These are phyloP conservation scores for Claviceps fusiformis DNA, from an alignment of 2,329 filamentous ascomycete species.

Conservation along the genomic window DNA sequence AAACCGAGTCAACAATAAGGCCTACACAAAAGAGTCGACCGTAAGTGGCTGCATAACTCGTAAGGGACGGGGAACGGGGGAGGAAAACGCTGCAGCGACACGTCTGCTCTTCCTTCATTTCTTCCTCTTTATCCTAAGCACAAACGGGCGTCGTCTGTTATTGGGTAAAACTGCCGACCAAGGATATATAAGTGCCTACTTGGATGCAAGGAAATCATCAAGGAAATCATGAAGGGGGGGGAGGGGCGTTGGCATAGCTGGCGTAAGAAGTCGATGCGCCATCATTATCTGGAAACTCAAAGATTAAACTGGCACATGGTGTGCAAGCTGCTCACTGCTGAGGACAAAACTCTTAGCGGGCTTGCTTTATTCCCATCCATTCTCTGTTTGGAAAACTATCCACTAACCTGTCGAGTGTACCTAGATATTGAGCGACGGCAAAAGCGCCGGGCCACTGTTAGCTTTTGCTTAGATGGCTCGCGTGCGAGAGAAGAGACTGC, in stretches of 20 bases:
- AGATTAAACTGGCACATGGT: not conserved
- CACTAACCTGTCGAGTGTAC: constrained; percentile 28
- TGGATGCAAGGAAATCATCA: not conserved
- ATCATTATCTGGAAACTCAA: not conserved
- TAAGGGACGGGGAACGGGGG: not conserved
- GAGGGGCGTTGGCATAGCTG: not conserved
- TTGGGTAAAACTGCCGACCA: not conserved
- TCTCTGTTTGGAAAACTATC: constrained; percentile 8
- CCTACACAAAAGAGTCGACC: not conserved
- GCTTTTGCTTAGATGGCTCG: constrained; percentile 57
- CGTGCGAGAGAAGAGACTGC: constrained; percentile 82
- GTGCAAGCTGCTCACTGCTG: constrained; percentile 2
- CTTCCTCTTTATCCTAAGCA: not conserved
- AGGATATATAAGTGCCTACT: not conserved
- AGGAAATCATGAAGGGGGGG: not conserved
- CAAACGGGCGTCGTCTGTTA: not conserved
- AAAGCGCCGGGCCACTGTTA: constrained; percentile 33
- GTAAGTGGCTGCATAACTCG: constrained; percentile 2
- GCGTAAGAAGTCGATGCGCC: not conserved
- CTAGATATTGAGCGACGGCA: constrained; percentile 31
- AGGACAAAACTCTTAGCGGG: not conserved
- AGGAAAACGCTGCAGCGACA: constrained; percentile 6
- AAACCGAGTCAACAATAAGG: constrained; percentile 2
- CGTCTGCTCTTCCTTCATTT: constrained; percentile 4
- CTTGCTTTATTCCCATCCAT: not conserved